phyloP scores from a whole-genome alignment of 139 green algal species.

The Chlamydomonas sp. region DNA sequence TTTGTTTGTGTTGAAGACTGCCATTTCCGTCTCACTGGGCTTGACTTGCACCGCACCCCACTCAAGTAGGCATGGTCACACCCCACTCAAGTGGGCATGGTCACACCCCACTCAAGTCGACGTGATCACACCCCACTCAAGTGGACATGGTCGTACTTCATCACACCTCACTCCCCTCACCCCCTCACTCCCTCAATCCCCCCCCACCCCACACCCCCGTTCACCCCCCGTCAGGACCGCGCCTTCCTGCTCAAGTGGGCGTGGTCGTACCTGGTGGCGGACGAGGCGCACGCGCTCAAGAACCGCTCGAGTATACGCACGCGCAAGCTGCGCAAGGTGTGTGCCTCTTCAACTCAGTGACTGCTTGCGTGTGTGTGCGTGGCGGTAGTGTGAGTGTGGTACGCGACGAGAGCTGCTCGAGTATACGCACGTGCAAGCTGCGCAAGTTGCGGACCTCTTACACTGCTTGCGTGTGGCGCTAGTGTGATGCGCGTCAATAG shows the following conservation, averaged over 20 bases:
- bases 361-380: slow-evolving; percentile 37
- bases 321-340: slow-evolving; percentile 63
- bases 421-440: slow-evolving; percentile 39
- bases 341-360: slow-evolving; percentile 34
- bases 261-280: slow-evolving; percentile 25
- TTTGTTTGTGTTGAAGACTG: no score
- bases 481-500: slow-evolving; percentile 72
- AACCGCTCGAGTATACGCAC: slow-evolving; percentile 48
- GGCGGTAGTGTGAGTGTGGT: slow-evolving; percentile 43
- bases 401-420: slow-evolving; percentile 81
- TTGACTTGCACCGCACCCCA: no score
- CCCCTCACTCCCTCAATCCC: no score
- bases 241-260: slow-evolving; percentile 38
- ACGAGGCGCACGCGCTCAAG: slow-evolving; percentile 82
- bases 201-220: no score
- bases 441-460: slow-evolving; percentile 52
- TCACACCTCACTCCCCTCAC: no score
- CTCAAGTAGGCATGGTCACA: no score
- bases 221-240: slow-evolving; percentile 42
- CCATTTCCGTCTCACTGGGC: no score
- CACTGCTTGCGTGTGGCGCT: slow-evolving; percentile 32
- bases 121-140: no score
- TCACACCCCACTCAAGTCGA: no score
- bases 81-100: no score
- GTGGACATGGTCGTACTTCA: no score